Evolutionary conservation across 2,329 filamentous ascomycete species (phyloP), one percentile per base, ranked within the genome.

Genomic region (Neurospora crassa): DNA sequence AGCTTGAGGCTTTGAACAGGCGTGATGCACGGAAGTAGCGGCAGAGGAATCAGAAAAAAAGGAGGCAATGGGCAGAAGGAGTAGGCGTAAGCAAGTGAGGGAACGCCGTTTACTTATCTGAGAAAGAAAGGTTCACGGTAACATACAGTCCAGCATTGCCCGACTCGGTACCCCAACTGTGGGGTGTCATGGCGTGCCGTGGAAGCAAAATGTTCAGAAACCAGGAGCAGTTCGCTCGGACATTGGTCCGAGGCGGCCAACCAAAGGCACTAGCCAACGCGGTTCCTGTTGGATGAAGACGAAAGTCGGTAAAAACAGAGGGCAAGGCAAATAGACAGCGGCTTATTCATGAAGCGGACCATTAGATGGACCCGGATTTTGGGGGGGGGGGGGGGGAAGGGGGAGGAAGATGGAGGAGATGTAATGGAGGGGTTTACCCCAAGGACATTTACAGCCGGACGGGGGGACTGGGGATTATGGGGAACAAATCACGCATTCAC

Each of bases 81-180:
- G 68, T 18, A 47, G n/a, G 45, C 40, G 41, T 11, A 43, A 10
- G 53, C 24, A 43, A 70, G 41, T 43, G 70, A 40, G 73, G 73
- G 45, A 63, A 72, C 42, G 37, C 29, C 59, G 40, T 29, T 73
- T 78, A 78, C 77, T 80, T 82, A 81, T 79, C 77, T 77, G 74
- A 67, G 73, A 71, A 74, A 71, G 68, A 29, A 70, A 74, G 68
- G 74, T 68, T 69, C 71, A 73, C 70, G 70, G 71, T 37, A 43
- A 67, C 42, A 20, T 40, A 70, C 63, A 20, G 42, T 43, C 53
- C 40, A 67, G 40, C 34, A 47, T 67, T 53, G 67, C 68, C 16
- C 24, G 29, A 63, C 24, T 63, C 53, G 18, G 7, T 3, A 63
- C 53, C 53, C 53, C 53, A 37, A 63, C 53, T 63, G 29, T 63